Conservation (phyloP, 108 stramenopile genomes). For the Asterionellopsis glacialis region DNA sequence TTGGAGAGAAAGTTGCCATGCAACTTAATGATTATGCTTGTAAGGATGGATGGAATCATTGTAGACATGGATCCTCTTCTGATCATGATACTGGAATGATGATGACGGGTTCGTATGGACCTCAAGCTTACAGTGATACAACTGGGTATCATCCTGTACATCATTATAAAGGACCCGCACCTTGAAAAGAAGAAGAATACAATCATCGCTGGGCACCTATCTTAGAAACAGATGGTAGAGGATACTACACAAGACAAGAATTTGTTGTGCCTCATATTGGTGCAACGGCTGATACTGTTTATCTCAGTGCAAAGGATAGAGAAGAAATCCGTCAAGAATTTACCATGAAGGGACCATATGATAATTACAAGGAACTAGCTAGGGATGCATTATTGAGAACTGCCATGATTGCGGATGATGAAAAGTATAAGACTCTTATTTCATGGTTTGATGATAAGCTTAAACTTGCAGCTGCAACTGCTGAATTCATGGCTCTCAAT, state of each 20-base stretch:
- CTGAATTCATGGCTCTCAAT: not conserved
- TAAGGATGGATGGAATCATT: too few relatives aligned
- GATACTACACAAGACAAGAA: slow-evolving; percentile 3
- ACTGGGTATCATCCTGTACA: too few relatives aligned
- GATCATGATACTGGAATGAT: too few relatives aligned
- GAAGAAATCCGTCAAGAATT: not conserved
- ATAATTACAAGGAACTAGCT: not conserved
- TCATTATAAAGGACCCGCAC: too few relatives aligned
- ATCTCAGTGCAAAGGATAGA: not conserved
- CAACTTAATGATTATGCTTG: too few relatives aligned
- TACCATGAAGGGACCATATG: not conserved
- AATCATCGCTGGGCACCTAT: not conserved
- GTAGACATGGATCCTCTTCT: too few relatives aligned
- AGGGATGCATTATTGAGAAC: not conserved
- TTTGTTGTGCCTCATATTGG: slow-evolving; percentile 3
- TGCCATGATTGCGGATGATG: not conserved
- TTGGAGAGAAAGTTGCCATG: too few relatives aligned
- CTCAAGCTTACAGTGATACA: too few relatives aligned
- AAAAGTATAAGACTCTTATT: slow-evolving; percentile 1
- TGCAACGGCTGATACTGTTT: slow-evolving; percentile 1
- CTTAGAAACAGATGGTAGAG: slow-evolving; percentile 1
- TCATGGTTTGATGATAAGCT: slow-evolving; percentile 1
- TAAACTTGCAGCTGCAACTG: not conserved
- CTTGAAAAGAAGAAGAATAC: not conserved
- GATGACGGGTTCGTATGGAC: too few relatives aligned